Evolutionary conservation across 345 rosid genomes (phyloP), one percentile per base, ranked within the genome.

Genomic region (Salix exigua): DNA sequence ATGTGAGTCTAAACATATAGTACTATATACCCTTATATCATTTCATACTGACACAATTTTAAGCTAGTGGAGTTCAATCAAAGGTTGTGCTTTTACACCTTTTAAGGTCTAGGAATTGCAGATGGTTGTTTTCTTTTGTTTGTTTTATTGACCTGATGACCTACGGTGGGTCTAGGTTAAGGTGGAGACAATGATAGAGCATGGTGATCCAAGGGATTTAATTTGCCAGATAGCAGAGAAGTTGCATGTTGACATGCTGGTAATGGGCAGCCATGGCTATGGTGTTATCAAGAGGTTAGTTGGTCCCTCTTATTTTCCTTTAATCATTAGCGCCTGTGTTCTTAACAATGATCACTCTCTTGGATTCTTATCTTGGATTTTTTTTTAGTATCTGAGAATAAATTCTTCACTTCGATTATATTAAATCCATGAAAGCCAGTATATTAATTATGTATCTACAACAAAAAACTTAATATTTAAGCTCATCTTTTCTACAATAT

Each of bases 1-100:
- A 82, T n/a, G 90, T 81, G 78, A 74, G 75, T 66, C 6, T 72
- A 10, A 1, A 11, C 23, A 50, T 64, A 1, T 37, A 23, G 67
- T 25, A 5, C 37, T 75, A 33, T 23, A 5, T 13, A 5, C 7
- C 5, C 1, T 3, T 16, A 0, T 33, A 33, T 33, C 37, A 33
- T 33, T 33, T 33, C 37, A 33, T 33, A 33, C 37, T 33, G 37
- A 33, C 37, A 33, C 5, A 33, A 48, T 17, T 18, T 50, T 3
- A 2, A n/a, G 61, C 0, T n/a, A 21, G 61, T 2, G 60, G 60
- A 51, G 25, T 40, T 40, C 12, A 40, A 40, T 40, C 50, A 46
- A 46, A 2, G 50, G 50, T 3, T 46, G 50, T 46, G 14, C 0
- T 3, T 13, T 44, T 44, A 11, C 17, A 12, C 17, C 14, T 46